These are phyloP conservation scores for Trichoderma oligosporum DNA, from an alignment of 2,329 filamentous ascomycete species.

Conservation along the genomic window DNA sequence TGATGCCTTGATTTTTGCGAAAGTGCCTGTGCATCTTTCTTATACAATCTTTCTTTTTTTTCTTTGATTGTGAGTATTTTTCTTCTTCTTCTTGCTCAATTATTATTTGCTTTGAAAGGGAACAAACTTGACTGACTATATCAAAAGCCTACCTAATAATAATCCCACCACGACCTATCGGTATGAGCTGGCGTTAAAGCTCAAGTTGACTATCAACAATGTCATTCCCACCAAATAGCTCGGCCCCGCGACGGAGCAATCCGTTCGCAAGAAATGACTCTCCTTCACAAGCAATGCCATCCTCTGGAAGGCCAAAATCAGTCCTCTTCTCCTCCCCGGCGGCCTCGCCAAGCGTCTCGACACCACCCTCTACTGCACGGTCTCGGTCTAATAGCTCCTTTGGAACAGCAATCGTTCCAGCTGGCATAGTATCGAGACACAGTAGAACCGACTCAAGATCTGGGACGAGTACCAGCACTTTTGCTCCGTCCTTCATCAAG, in stretches of 20 bases:
- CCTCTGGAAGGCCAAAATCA: conserved; percentile 66
- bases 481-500: conserved; percentile 95
- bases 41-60: conserved; percentile 21
- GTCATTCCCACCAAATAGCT: conserved; percentile 35
- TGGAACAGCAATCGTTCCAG: conserved; percentile 39
- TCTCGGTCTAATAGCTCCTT: conserved; percentile 63
- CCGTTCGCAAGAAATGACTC: conserved; percentile 71
- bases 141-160: not conserved
- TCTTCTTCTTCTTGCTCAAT: not conserved
- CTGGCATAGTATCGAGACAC: conserved; percentile 37
- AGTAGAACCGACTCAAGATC: conserved; percentile 60
- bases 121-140: not conserved
- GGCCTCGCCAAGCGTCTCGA: conserved; percentile 14
- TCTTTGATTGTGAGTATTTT: not conserved
- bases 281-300: conserved; percentile 57
- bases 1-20: conserved; percentile 24
- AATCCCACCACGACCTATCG: conserved; percentile 20
- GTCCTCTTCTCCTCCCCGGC: conserved; percentile 55
- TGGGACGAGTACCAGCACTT: conserved; percentile 70
- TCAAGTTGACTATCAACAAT: conserved; percentile 27
- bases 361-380: conserved; percentile 56
- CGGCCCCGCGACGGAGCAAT: conserved; percentile 71
- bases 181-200: conserved; percentile 25
- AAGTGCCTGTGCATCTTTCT: conserved; percentile 27
- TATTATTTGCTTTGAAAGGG: not conserved